Evolutionary conservation across 2,329 filamentous ascomycete genomes (phyloP), one percentile per base, ranked within the genome.

Genomic region (Knufia petricola): DNA sequence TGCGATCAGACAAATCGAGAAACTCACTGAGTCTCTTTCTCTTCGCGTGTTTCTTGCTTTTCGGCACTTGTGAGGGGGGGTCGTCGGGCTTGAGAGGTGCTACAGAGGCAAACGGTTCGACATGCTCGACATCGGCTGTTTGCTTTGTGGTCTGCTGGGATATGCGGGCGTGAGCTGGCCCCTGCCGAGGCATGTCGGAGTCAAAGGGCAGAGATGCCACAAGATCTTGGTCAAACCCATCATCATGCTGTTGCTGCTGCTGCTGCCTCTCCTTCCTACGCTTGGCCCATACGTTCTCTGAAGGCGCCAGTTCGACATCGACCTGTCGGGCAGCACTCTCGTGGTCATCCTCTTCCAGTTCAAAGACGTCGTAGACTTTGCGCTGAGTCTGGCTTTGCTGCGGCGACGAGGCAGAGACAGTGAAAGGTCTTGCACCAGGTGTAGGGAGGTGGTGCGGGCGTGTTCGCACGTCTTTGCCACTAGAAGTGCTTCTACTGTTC

Each of bases 31-130:
- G 32, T 36, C 4, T 36, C 50, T 17, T 48, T 37, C 39, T 53
- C 52, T n/a, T 32, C 36, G 13, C 50, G 41, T 12, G 23, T 26
- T 23, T 39, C 52, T 21, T 21, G 8, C 15, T 8, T 40, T 40
- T 40, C 37, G 17, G 13, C 7, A 12, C 21, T 15, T 10, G 37
- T 6, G 8, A 21, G 37, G 3, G 19, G 7, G 17, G 8, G 34
- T 38, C 34, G 34, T 6, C 17, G 8, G 6, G 12, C 8, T 17
- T 15, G 34, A 15, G 34, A 20, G 37, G 20, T 21, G 23, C 37
- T 10, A 40, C 10, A 6, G 37, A 40, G 7, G 37, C 37, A 40
- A 40, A 21, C 10, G 15, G 15, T 3, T n/a, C 19, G 20, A 13
- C 8, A 20, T 19, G 9, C 6, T 40, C 17, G 10, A 15, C 19